Evolutionary conservation across 495 filamentous ascomycete genomes (phyloP).

Genomic region (Hyaloscypha finlandica): DNA sequence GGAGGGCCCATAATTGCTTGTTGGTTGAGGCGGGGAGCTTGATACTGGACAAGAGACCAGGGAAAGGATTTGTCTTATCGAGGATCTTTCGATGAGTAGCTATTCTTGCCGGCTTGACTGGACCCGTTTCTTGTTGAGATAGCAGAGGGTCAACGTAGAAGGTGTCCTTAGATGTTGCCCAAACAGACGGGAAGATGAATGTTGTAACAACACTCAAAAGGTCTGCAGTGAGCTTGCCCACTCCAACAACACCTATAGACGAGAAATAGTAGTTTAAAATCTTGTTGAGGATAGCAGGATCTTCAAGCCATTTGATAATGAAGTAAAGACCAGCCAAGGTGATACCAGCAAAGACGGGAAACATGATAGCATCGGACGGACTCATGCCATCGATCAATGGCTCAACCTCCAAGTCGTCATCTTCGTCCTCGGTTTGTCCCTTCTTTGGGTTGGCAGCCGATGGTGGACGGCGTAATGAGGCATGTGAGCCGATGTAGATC

Average conservation of each 20-base stretch:
- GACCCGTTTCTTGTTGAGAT: conserved; percentile 27
- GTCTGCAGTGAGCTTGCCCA: conserved; percentile 71
- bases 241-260: conserved; percentile 67
- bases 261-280: conserved; percentile 86
- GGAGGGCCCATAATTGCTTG: conserved; percentile 44
- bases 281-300: conserved; percentile 79
- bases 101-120: conserved; percentile 14
- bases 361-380: conserved; percentile 81
- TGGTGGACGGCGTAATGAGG: conserved; percentile 71
- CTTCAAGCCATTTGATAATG: conserved; percentile 85
- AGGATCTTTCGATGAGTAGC: conserved; percentile 29
- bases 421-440: conserved; percentile 47
- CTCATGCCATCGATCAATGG: conserved; percentile 73
- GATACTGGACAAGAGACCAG: conserved; percentile 41
- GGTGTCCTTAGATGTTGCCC: conserved; percentile 44
- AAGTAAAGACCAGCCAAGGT: conserved; percentile 80
- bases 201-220: conserved; percentile 60
- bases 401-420: conserved; percentile 56
- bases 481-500: conserved; percentile 71
- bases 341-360: conserved; percentile 77
- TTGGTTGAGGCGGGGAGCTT: conserved; percentile 30
- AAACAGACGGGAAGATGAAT: conserved; percentile 72
- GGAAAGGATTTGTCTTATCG: conserved; percentile 46
- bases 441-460: conserved; percentile 67
- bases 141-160: conserved; percentile 45